phyloP scores from a whole-genome alignment of 768 basidiomycete genomes.

The Rhizopogon salebrosus region DNA sequence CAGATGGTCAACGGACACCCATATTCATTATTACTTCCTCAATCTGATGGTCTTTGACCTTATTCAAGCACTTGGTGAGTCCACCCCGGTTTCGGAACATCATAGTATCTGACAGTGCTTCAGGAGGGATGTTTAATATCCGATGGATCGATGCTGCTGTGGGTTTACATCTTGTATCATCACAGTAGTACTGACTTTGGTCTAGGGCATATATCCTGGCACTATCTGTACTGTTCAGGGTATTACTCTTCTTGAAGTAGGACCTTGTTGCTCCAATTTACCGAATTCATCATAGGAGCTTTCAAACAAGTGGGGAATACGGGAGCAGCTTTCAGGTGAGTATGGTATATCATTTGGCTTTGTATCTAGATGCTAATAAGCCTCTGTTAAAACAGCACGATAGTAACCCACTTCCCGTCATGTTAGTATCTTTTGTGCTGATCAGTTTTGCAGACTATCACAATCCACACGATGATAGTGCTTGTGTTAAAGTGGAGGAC shows the following conservation, averaged over 20 bases:
- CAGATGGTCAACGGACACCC: constrained; percentile 26
- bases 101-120: not conserved
- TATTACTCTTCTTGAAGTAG: constrained; percentile 4
- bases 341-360: not conserved
- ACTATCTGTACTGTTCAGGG: constrained; percentile 32
- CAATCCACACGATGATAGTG: constrained; percentile 35
- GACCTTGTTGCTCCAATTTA: not conserved
- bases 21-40: constrained; percentile 30
- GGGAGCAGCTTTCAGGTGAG: constrained; percentile 33
- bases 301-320: constrained; percentile 37
- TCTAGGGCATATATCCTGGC: constrained; percentile 26
- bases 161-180: constrained; percentile 5
- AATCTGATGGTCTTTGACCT: constrained; percentile 27
- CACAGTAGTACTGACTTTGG: not conserved
- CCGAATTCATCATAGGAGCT: constrained; percentile 18
- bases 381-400: constrained; percentile 7
- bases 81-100: not conserved
- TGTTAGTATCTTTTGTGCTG: not conserved
- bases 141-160: constrained; percentile 31
- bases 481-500: constrained; percentile 30
- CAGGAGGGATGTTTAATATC: constrained; percentile 34
- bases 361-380: constrained; percentile 2
- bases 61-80: constrained; percentile 29
- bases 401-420: constrained; percentile 5
- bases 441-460: constrained; percentile 24